These are phyloP conservation scores for Epichloe sp. DNA, from an alignment of 2,329 filamentous ascomycete genomes.

Conservation along the genomic window DNA sequence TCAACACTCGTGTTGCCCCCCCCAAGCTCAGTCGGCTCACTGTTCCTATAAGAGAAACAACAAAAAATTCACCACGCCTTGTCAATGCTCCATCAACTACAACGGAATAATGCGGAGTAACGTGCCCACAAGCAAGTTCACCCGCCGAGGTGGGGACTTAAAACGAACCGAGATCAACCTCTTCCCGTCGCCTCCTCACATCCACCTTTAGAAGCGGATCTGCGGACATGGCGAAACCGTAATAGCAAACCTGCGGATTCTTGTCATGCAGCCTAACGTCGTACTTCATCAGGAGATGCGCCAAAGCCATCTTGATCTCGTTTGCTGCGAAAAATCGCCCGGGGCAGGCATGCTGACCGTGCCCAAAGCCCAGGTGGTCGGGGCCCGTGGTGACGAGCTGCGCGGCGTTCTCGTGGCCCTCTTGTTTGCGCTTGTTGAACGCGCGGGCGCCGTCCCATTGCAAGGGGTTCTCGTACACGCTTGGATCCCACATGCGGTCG, in stretches of 20 bases:
- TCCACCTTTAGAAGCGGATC: not conserved
- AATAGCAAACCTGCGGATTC: not conserved
- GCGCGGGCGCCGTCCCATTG: constrained; percentile 35
- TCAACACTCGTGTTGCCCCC: too few relatives aligned
- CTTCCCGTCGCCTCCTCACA: not conserved
- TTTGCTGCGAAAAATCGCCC: constrained; percentile 41
- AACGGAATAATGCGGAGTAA: too few relatives aligned
- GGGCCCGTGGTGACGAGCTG: constrained; percentile 37
- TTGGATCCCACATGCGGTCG: constrained; percentile 1
- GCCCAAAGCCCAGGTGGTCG: constrained; percentile 37
- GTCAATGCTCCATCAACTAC: too few relatives aligned
- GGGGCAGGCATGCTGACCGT: constrained; percentile 39
- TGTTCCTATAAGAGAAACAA: too few relatives aligned
- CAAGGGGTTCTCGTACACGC: constrained; percentile 3
- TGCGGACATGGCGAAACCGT: not conserved
- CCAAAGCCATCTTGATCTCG: constrained; percentile 38
- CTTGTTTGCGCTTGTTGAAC: constrained; percentile 24
- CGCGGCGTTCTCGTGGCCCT: constrained; percentile 12
- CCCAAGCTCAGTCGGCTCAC: too few relatives aligned
- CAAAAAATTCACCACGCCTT: too few relatives aligned
- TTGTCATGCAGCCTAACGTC: constrained; percentile 17
- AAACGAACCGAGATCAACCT: not conserved
- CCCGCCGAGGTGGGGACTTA: not conserved
- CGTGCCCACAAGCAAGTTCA: too few relatives aligned
- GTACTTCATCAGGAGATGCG: constrained; percentile 36